These are phyloP conservation scores for Wickerhamiella cacticola DNA, from an alignment of 805 yeast genomes.

Conservation along the genomic window DNA sequence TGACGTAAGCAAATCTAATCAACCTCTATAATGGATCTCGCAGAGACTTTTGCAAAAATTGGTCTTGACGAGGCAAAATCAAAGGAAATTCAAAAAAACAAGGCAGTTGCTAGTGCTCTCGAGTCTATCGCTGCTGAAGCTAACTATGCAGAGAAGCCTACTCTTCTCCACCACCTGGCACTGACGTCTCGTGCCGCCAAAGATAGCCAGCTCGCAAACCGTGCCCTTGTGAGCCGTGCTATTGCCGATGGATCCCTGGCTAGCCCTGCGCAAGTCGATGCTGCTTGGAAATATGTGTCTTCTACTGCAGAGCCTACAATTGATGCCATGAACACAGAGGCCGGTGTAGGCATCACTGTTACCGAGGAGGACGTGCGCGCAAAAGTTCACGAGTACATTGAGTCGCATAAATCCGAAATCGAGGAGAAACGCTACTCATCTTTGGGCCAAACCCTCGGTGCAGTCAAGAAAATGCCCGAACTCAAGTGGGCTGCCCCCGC, in stretches of 20 bases:
- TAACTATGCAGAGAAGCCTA: conserved; percentile 40
- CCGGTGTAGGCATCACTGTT: conserved; percentile 70
- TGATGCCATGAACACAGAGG: conserved; percentile 43
- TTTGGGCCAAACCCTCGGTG: conserved; percentile 67
- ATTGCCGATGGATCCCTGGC: conserved; percentile 53
- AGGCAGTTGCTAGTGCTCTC: conserved; percentile 66
- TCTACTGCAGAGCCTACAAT: conserved; percentile 35
- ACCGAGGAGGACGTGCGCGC: conserved; percentile 51
- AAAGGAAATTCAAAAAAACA: conserved; percentile 72
- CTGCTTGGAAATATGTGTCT: conserved; percentile 62
- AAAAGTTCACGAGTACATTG: conserved; percentile 49
- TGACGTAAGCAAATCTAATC: too few species aligned
- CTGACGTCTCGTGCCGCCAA: conserved; percentile 49
- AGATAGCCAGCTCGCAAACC: conserved; percentile 32
- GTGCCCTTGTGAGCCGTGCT: conserved; percentile 45
- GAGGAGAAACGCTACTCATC: conserved; percentile 62
- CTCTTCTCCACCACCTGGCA: conserved; percentile 68
- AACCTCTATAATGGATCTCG: conserved; percentile 15
- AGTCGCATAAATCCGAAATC: conserved; percentile 46
- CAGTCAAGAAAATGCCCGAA: conserved; percentile 56
- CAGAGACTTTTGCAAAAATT: conserved; percentile 18
- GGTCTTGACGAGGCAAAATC: conserved; percentile 36
- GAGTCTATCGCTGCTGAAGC: conserved; percentile 44
- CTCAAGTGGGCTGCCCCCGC: conserved; percentile 90
- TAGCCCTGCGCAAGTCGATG: conserved; percentile 57